Evolutionary conservation across 257 asterid species (phyloP).

Genomic region (Nicotiana knightiana): DNA sequence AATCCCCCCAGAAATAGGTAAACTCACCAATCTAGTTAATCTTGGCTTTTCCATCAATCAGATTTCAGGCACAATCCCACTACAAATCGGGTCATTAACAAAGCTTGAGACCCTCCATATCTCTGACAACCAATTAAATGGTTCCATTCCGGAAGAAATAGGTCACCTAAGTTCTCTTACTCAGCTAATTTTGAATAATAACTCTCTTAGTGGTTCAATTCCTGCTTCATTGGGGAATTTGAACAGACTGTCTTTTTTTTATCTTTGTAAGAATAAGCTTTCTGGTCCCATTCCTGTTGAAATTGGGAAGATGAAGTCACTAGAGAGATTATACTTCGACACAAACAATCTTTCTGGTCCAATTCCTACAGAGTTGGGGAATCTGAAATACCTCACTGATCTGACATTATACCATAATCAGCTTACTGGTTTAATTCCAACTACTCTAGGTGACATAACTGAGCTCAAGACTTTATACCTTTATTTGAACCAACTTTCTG

Average conservation of each 20-base stretch:
- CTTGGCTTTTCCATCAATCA: neutral
- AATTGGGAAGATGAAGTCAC: neutral
- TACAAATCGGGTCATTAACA: slow-evolving; percentile 1
- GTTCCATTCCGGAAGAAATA: no score
- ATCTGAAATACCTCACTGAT: neutral
- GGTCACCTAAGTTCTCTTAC: no score
- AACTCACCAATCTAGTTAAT: no score
- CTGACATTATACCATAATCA: neutral
- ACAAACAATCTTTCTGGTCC: no score
- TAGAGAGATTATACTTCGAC: no score
- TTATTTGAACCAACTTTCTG: neutral
- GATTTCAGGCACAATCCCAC: slow-evolving; percentile 15
- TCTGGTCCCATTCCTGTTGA: neutral
- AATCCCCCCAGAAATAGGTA: slow-evolving; percentile 12
- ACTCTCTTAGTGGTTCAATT: neutral
- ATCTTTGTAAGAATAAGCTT: neutral
- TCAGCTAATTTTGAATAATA: neutral
- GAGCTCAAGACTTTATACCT: neutral
- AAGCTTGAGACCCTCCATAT: neutral
- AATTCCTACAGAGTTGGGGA: no score
- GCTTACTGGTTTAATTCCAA: slow-evolving; percentile 2
- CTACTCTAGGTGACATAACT: neutral
- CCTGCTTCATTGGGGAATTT: no score
- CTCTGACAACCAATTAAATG: neutral
- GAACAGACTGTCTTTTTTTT: neutral